Percentiles rank a stretch among this genome's conserved stretches.
Conservation (phyloP, 768 basidiomycete species). For the Podaxis sp. region DNA sequence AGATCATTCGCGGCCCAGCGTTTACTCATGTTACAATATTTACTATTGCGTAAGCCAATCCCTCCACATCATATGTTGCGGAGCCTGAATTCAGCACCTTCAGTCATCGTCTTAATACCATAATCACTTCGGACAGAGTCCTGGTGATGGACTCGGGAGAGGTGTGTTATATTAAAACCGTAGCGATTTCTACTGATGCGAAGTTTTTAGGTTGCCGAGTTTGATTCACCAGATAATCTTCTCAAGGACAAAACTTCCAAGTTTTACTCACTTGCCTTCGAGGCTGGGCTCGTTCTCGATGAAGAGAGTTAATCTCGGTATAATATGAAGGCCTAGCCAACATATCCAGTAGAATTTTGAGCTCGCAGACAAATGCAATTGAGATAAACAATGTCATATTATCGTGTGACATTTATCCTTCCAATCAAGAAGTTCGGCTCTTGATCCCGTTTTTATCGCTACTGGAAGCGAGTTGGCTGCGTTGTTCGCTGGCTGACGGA, state of each 20-base stretch:
- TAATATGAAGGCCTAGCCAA: no score
- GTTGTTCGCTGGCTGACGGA: no score
- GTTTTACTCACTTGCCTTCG: slow-evolving; percentile 5
- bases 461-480: no score
- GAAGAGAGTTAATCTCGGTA: not conserved
- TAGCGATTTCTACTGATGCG: not conserved
- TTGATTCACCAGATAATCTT: slow-evolving; percentile 10
- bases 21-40: slow-evolving; percentile 79
- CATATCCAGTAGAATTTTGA: no score
- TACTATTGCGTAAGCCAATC: slow-evolving; percentile 69
- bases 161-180: slow-evolving; percentile 30
- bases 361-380: no score
- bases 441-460: no score
- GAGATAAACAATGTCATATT: no score
- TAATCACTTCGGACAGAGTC: slow-evolving; percentile 75
- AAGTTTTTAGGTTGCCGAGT: slow-evolving; percentile 9
- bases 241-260: slow-evolving; percentile 6
- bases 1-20: slow-evolving; percentile 75
- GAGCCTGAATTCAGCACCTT: slow-evolving; percentile 1
- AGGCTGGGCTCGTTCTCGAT: slow-evolving; percentile 6
- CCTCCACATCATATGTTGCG: not conserved
- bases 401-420: no score
- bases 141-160: slow-evolving; percentile 80
- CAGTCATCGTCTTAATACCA: slow-evolving; percentile 80
- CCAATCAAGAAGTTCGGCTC: no score